A percentile compares a stretch with the other conserved stretches of the same genome.
Evolutionary conservation across 2,329 filamentous ascomycete species (phyloP).

Genomic region (Fusarium goolgardi): DNA sequence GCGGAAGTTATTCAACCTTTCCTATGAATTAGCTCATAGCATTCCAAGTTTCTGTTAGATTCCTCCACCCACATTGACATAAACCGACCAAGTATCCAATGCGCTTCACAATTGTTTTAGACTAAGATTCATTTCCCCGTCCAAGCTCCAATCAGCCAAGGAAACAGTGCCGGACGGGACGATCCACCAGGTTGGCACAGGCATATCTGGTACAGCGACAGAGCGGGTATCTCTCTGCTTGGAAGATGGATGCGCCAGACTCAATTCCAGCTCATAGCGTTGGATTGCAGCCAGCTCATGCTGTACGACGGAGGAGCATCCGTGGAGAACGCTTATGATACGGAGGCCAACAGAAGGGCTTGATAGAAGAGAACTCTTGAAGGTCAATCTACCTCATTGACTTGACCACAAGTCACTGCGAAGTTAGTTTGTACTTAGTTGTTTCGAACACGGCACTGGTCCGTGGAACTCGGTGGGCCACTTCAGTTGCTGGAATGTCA

Average conservation of each 20-base stretch:
- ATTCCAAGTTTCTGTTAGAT: conserved; percentile 22
- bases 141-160: conserved; percentile 40
- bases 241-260: conserved; percentile 35
- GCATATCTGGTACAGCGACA: conserved; percentile 39
- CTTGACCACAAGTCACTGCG: conserved; percentile 1
- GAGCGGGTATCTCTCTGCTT: conserved; percentile 13
- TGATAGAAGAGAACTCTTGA: background rate
- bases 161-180: conserved; percentile 30
- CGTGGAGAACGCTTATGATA: conserved; percentile 4
- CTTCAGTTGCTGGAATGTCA: conserved; percentile 39
- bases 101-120: conserved; percentile 12
- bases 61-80: conserved; percentile 11
- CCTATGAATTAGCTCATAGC: conserved; percentile 28
- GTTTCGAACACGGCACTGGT: conserved; percentile 33
- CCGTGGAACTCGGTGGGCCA: conserved; percentile 18
- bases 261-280: conserved; percentile 42
- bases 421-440: conserved; percentile 8
- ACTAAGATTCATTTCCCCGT: conserved; percentile 31
- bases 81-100: conserved; percentile 16
- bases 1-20: conserved; percentile 32
- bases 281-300: conserved; percentile 44
- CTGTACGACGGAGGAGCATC: conserved; percentile 33
- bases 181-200: conserved; percentile 44
- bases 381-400: background rate
- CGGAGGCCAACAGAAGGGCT: conserved; percentile 4